These are phyloP conservation scores for Suhomyces maxii DNA, from an alignment of 1,139 yeast species.

Conservation along the genomic window DNA sequence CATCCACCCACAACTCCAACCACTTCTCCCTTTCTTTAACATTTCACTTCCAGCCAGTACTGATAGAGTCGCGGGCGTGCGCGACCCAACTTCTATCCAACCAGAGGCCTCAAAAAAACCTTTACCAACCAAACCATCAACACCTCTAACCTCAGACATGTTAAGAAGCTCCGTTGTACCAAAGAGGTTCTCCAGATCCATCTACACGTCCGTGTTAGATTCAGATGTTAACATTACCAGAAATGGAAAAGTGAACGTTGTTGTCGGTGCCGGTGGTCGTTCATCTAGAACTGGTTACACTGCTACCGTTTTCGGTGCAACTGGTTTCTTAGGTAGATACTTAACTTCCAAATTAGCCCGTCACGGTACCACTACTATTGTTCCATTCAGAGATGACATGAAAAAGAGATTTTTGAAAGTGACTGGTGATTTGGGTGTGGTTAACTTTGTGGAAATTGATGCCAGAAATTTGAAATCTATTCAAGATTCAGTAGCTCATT, in stretches of 20 bases:
- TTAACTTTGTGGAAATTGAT: slow-evolving; percentile 81
- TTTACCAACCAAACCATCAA: slow-evolving; percentile 5
- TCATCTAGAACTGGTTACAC: slow-evolving; percentile 91
- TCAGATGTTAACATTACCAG: slow-evolving; percentile 74
- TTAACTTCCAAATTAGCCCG: slow-evolving; percentile 71
- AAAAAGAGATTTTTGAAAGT: slow-evolving; percentile 79
- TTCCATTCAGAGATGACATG: slow-evolving; percentile 80
- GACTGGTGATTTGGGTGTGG: slow-evolving; percentile 85
- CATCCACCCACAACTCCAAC: too few relatives aligned
- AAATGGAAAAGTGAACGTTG: slow-evolving; percentile 68
- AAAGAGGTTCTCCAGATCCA: slow-evolving; percentile 27
- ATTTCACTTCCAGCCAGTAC: too few relatives aligned
- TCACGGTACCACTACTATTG: slow-evolving; percentile 77
- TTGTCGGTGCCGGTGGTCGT: slow-evolving; percentile 78
- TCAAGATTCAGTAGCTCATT: slow-evolving; percentile 75
- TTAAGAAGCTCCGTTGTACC: slow-evolving; percentile 29
- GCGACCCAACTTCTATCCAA: slow-evolving; percentile 18
- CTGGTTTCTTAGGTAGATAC: slow-evolving; percentile 78
- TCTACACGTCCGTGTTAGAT: slow-evolving; percentile 46
- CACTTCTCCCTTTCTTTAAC: too few relatives aligned
- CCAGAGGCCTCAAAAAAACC: slow-evolving; percentile 22
- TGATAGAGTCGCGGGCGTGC: slow-evolving; percentile 2
- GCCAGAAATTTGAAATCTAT: slow-evolving; percentile 75
- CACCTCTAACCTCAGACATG: slow-evolving; percentile 19
- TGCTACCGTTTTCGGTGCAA: slow-evolving; percentile 85